These are phyloP conservation scores for Tricholoma bakamatsutake DNA, from an alignment of 768 basidiomycete species.

Conservation along the genomic window DNA sequence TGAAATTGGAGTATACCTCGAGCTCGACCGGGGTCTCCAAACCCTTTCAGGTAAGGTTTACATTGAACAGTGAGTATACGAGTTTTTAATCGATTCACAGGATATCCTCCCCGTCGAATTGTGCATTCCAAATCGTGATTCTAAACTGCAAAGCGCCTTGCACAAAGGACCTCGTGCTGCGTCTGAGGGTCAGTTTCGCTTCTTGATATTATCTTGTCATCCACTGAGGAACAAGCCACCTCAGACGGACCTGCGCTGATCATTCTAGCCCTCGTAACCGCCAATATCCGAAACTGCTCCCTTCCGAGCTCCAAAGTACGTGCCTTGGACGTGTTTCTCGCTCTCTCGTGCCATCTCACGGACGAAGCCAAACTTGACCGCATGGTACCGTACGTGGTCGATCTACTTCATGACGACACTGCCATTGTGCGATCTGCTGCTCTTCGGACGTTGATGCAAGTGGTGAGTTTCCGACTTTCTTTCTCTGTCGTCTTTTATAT, in stretches of 20 bases:
- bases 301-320: slow-evolving; percentile 83
- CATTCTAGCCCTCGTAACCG: slow-evolving; percentile 78
- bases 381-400: slow-evolving; percentile 87
- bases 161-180: slow-evolving; percentile 43
- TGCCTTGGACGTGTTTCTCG: slow-evolving; percentile 82
- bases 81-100: slow-evolving; percentile 25
- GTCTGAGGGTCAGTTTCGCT: slow-evolving; percentile 46
- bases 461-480: slow-evolving; percentile 44
- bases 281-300: slow-evolving; percentile 84
- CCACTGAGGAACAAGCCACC: background rate
- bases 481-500: background rate
- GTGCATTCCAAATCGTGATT: slow-evolving; percentile 66
- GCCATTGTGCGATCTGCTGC: slow-evolving; percentile 79
- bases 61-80: background rate
- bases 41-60: slow-evolving; percentile 50
- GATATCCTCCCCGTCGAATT: slow-evolving; percentile 77
- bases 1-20: slow-evolving; percentile 53
- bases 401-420: slow-evolving; percentile 81
- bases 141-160: slow-evolving; percentile 31
- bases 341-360: slow-evolving; percentile 72
- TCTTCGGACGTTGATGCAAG: slow-evolving; percentile 73
- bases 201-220: background rate
- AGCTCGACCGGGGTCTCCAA: slow-evolving; percentile 30
- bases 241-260: slow-evolving; percentile 87
- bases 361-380: slow-evolving; percentile 96